A percentile compares a stretch with the other conserved stretches of the same genome.
These are phyloP conservation scores for Taphrina deformans DNA, from an alignment of 1,139 yeast species.

Conservation along the genomic window DNA sequence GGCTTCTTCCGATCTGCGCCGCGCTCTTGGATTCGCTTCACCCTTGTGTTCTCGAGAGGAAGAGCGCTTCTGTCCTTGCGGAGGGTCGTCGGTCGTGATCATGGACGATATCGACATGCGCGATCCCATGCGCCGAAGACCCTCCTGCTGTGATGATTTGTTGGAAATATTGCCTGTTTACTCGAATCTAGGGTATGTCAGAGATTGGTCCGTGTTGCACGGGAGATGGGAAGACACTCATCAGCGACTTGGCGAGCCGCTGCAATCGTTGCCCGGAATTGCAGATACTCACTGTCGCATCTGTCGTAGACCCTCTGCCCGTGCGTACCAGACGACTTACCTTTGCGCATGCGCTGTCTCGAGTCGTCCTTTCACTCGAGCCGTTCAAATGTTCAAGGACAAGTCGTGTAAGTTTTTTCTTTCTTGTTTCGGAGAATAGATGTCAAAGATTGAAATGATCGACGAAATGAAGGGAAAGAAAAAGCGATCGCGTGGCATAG, in stretches of 20 bases:
- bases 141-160: not conserved
- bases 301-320: not conserved
- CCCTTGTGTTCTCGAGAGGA: not conserved
- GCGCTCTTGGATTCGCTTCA: not conserved
- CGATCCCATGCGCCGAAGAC: not conserved
- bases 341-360: not conserved
- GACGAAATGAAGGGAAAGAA: not conserved
- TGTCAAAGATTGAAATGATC: too few species aligned
- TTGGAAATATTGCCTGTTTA: not conserved
- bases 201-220: not conserved
- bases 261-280: not conserved
- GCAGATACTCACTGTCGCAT: not conserved
- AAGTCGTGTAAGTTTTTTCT: too few species aligned
- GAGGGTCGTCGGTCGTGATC: not conserved
- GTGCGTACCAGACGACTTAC: not conserved
- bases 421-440: too few species aligned
- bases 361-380: not conserved
- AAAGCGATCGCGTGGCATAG: not conserved
- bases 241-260: not conserved
- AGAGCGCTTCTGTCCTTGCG: not conserved
- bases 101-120: constrained; percentile 1
- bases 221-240: too few species aligned
- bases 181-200: not conserved
- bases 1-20: not conserved
- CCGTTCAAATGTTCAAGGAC: too few species aligned